Evolutionary conservation across 768 basidiomycete genomes (phyloP).

Genomic region (Psilocybe tampanensis): DNA sequence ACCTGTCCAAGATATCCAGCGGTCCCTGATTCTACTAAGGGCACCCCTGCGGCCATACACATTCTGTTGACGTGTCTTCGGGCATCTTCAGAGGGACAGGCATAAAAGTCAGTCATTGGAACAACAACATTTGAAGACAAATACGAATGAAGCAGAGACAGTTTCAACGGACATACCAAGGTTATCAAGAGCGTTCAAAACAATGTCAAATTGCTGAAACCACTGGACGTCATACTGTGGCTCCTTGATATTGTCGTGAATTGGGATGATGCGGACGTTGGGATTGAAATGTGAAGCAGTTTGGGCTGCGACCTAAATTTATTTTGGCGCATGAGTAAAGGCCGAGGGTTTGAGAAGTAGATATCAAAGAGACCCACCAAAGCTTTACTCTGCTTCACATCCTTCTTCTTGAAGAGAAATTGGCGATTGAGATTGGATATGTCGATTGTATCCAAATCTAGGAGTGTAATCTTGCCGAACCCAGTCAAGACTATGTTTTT

Average conservation of each 20-base stretch:
- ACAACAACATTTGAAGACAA: not conserved
- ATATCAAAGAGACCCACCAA: conserved; percentile 49
- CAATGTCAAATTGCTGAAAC: conserved; percentile 90
- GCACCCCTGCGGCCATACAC: conserved; percentile 91
- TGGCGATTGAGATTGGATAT: conserved; percentile 96
- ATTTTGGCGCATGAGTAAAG: not conserved
- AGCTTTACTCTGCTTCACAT: conserved; percentile 96
- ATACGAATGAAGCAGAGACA: not conserved
- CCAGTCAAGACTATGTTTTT: conserved; percentile 95
- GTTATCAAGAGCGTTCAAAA: conserved; percentile 96
- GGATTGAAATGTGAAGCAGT: conserved; percentile 88
- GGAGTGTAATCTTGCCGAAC: conserved; percentile 88
- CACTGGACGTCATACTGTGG: conserved; percentile 85
- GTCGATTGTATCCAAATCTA: conserved; percentile 98
- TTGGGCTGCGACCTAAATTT: conserved; percentile 72
- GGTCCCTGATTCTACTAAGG: conserved; percentile 94
- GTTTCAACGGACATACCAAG: conserved; percentile 65
- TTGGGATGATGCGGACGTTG: conserved; percentile 81
- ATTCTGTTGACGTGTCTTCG: conserved; percentile 99
- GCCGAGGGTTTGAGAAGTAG: not conserved
- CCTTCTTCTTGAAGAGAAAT: conserved; percentile 95
- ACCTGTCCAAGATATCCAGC: conserved; percentile 98
- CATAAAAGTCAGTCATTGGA: too few relatives aligned
- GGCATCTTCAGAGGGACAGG: too few relatives aligned
- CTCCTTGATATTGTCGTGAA: conserved; percentile 96